Evolutionary conservation across 305 asterid species (phyloP).

Genomic region (Solanum aculeatissimum): DNA sequence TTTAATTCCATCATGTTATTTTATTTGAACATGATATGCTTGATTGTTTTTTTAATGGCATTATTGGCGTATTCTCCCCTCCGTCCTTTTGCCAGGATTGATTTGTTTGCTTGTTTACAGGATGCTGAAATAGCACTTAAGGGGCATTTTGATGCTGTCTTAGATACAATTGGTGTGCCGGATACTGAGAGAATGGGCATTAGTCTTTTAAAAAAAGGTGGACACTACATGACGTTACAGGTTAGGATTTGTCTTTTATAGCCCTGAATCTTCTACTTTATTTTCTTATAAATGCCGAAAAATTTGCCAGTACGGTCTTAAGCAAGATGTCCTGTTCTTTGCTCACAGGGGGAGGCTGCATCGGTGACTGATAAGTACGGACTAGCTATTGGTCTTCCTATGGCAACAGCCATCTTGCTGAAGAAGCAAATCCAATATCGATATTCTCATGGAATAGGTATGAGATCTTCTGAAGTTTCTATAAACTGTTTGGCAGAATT

Average conservation of each 20-base stretch:
- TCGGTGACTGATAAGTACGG: constrained; percentile 70
- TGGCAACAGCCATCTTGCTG: constrained; percentile 49
- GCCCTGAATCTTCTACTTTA: background rate
- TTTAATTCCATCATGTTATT: background rate
- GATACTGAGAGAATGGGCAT: constrained; percentile 76
- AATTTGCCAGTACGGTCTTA: background rate
- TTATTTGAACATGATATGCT: background rate
- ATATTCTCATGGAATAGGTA: constrained; percentile 83
- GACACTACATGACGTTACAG: constrained; percentile 97
- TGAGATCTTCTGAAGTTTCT: background rate
- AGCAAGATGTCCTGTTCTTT: background rate
- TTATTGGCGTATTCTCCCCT: background rate
- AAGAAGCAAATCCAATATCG: constrained; percentile 73
- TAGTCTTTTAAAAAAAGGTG: constrained; percentile 81
- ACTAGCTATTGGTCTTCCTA: constrained; percentile 56
- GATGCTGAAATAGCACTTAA: constrained; percentile 56
- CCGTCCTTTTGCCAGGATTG: background rate
- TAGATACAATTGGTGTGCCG: constrained; percentile 80
- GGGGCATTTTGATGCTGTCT: constrained; percentile 84
- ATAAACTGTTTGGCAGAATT: background rate
- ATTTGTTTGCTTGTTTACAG: constrained; percentile 25
- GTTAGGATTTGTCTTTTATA: constrained; percentile 8
- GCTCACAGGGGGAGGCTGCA: constrained; percentile 79
- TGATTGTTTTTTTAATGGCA: background rate
- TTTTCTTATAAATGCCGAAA: background rate